phyloP scores from a whole-genome alignment of 768 basidiomycete genomes.

The Lentinula guzmanii region DNA sequence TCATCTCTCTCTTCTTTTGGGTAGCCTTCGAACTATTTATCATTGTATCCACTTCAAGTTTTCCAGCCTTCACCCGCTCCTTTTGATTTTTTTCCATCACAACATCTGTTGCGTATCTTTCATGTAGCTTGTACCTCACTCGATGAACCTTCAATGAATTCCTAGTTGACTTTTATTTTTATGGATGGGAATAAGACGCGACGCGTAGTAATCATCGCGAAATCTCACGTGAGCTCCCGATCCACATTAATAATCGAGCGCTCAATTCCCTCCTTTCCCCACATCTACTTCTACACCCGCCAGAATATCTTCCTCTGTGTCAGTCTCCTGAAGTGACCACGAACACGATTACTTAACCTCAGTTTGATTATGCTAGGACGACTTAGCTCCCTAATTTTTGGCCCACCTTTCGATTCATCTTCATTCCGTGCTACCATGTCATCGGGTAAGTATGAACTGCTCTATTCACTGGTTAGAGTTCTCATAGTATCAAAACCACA shows the following conservation, averaged over 20 bases:
- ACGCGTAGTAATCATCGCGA: background rate
- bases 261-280: background rate
- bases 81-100: background rate
- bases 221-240: background rate
- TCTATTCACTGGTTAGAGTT: too few species aligned
- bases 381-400: slow-evolving; percentile 16
- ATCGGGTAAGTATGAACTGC: slow-evolving; percentile 20
- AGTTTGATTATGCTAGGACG: slow-evolving; percentile 18
- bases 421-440: slow-evolving; percentile 36
- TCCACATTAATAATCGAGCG: background rate
- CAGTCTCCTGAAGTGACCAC: background rate
- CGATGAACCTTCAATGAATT: background rate
- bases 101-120: background rate
- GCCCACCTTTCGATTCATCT: slow-evolving; percentile 27
- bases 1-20: background rate
- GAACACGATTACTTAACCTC: background rate
- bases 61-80: background rate
- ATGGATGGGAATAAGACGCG: too few species aligned
- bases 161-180: background rate
- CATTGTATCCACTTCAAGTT: background rate
- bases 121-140: background rate
- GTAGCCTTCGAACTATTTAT: background rate
- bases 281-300: background rate
- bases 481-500: background rate
- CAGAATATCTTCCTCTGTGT: background rate